phyloP scores from a whole-genome alignment of 2,329 filamentous ascomycete species.

The Aciculosporium take region DNA sequence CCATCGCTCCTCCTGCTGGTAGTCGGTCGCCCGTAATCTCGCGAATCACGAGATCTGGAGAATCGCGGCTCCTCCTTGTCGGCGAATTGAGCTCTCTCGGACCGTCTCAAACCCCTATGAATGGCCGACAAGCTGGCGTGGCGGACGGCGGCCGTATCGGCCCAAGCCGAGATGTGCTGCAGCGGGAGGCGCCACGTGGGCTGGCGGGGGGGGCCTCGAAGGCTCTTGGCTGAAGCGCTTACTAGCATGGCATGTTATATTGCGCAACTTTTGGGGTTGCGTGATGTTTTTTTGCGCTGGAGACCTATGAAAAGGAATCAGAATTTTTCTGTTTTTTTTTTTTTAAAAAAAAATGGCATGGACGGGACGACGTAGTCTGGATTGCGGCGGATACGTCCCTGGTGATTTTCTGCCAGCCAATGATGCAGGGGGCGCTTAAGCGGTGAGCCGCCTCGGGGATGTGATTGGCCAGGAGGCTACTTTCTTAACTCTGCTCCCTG shows the following conservation, averaged over 20 bases:
- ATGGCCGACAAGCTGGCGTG: constrained; percentile 47
- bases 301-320: constrained; percentile 1
- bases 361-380: background rate
- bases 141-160: constrained; percentile 9
- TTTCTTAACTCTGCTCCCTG: too few species aligned
- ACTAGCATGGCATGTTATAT: constrained; percentile 19
- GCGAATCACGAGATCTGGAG: constrained; percentile 7
- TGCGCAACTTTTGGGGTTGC: too few species aligned
- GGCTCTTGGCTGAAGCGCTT: constrained; percentile 12
- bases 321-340: too few species aligned
- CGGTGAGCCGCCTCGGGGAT: background rate
- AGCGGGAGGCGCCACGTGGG: constrained; percentile 6
- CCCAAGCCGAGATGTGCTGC: background rate
- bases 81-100: constrained; percentile 23
- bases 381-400: background rate
- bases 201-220: constrained; percentile 11
- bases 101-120: constrained; percentile 45
- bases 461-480: background rate
- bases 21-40: constrained; percentile 6
- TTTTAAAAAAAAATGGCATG: background rate
- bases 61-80: constrained; percentile 10
- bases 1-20: constrained; percentile 6
- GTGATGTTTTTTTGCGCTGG: too few species aligned
- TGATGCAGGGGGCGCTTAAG: background rate
- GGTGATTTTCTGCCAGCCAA: constrained; percentile 16